These are phyloP conservation scores for Meira miltonrushii DNA, from an alignment of 1,284 basidiomycete genomes.

Conservation along the genomic window DNA sequence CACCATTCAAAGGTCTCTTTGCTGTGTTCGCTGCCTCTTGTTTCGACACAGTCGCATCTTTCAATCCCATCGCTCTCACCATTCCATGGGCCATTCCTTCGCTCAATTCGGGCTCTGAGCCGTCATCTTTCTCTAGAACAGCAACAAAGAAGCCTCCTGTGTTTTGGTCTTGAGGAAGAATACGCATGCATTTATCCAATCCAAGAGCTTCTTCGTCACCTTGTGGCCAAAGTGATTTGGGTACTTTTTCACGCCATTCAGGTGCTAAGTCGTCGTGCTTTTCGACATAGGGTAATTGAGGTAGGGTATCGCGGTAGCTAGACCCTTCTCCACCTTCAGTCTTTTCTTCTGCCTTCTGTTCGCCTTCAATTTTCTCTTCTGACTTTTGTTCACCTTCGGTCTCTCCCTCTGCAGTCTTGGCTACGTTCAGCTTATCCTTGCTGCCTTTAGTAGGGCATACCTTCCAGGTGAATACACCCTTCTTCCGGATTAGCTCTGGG, in stretches of 20 bases:
- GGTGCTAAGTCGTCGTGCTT: slow-evolving; percentile 42
- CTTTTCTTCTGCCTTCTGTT: slow-evolving; percentile 20
- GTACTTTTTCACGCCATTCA: slow-evolving; percentile 33
- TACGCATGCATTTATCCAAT: slow-evolving; percentile 43
- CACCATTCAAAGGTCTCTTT: slow-evolving; percentile 12
- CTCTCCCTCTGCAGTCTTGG: slow-evolving; percentile 19
- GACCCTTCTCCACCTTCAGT: too few relatives aligned
- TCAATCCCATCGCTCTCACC: slow-evolving; percentile 37
- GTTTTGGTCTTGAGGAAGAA: slow-evolving; percentile 89
- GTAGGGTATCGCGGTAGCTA: slow-evolving; percentile 32
- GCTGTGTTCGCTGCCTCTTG: slow-evolving; percentile 14
- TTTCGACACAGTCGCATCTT: slow-evolving; percentile 3
- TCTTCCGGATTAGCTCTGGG: slow-evolving; percentile 66
- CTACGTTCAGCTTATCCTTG: slow-evolving; percentile 16
- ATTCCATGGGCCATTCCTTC: slow-evolving; percentile 48
- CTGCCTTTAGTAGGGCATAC: slow-evolving; percentile 41
- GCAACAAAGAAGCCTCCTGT: slow-evolving; percentile 97
- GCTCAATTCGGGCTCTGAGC: slow-evolving; percentile 24
- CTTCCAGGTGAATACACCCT: slow-evolving; percentile 45
- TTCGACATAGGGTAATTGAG: slow-evolving; percentile 42
- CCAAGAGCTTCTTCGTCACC: slow-evolving; percentile 43
- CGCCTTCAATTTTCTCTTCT: slow-evolving; percentile 2
- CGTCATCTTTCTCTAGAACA: slow-evolving; percentile 63
- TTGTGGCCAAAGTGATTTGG: slow-evolving; percentile 46
- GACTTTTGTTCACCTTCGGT: slow-evolving; percentile 11